Evolutionary conservation across 2,329 filamentous ascomycete genomes (phyloP).

Genomic region (Stagonosporopsis chrysanthemi): DNA sequence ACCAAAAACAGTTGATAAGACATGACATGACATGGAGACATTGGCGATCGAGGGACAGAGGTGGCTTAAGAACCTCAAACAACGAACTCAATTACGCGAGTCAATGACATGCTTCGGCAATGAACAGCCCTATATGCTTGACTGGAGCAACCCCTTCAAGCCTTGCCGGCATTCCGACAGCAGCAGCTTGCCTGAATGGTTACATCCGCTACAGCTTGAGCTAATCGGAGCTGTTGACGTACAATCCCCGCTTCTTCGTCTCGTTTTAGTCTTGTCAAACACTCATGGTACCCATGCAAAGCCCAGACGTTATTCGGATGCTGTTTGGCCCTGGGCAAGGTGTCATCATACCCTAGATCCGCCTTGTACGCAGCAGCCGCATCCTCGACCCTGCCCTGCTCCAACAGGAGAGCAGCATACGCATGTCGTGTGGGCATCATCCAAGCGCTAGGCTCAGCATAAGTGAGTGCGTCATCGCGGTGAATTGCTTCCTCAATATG

Average conservation of each 20-base stretch:
- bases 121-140: background rate
- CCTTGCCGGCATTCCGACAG: constrained; percentile 47
- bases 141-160: background rate
- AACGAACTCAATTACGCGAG: background rate
- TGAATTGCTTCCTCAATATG: constrained; percentile 65
- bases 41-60: background rate
- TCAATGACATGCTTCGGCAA: background rate
- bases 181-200: constrained; percentile 66
- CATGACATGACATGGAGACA: background rate
- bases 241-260: constrained; percentile 58
- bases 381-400: constrained; percentile 62
- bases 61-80: constrained; percentile 5
- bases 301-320: constrained; percentile 81
- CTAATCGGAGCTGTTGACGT: constrained; percentile 59
- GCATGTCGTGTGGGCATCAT: constrained; percentile 78
- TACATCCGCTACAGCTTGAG: constrained; percentile 66
- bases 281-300: constrained; percentile 76
- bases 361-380: constrained; percentile 49
- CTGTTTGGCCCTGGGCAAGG: constrained; percentile 67
- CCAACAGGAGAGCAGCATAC: constrained; percentile 72
- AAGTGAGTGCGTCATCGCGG: constrained; percentile 69
- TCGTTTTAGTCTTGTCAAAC: constrained; percentile 64
- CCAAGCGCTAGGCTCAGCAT: constrained; percentile 81
- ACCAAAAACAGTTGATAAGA: background rate
- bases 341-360: constrained; percentile 55